Evolutionary conservation across 768 basidiomycete genomes (phyloP), one percentile per base, ranked within the genome.

Genomic region (Mycena indigotica): DNA sequence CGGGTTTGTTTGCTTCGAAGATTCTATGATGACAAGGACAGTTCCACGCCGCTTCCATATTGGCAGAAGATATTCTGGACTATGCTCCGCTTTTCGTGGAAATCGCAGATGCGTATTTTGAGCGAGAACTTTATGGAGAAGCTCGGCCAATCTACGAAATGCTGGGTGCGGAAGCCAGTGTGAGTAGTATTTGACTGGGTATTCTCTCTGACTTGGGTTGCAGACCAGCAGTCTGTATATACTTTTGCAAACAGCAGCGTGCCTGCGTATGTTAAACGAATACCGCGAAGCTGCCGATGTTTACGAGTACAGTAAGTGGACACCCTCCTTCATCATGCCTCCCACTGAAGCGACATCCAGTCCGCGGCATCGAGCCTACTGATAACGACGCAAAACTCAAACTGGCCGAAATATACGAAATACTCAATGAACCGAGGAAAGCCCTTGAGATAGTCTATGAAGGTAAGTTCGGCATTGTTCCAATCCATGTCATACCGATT

Each of bases 381-480:
- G 83, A 93, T 61, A 84, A 85, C 65, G 91, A 94, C 25, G 89
- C 88, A 23, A 94, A 93, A 70, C 86, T 95, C 82, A 89, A 91
- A 59, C 80, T 98, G 0, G 96, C 95, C 0, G 91, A 91, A 61
- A 84, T 95, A 16, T 92, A 93, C 61, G 96, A 99, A 70, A 86
- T 91, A 17, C 74, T 88, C 62, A 86, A 89, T 45, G 86, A 94
- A 62, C 86, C 89, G 1, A 77, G 85, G 13, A 88, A 88, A 67
- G 95, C 96, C 0, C 78, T 97, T 0, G 86, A 89, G 4, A 73
- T 97, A 2, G 89, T 95, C n/a, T 87, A 88, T 52, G 82, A 94
- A 84, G 92, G 95, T 92, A 62, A 3, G 72, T 16, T 35, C 6
- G 10, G 30, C 24, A 49, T 23, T 8, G 13, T 26, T 46, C 54